Evolutionary conservation across 2,329 filamentous ascomycete species (phyloP).

Genomic region (Akanthomyces uredinophilus): DNA sequence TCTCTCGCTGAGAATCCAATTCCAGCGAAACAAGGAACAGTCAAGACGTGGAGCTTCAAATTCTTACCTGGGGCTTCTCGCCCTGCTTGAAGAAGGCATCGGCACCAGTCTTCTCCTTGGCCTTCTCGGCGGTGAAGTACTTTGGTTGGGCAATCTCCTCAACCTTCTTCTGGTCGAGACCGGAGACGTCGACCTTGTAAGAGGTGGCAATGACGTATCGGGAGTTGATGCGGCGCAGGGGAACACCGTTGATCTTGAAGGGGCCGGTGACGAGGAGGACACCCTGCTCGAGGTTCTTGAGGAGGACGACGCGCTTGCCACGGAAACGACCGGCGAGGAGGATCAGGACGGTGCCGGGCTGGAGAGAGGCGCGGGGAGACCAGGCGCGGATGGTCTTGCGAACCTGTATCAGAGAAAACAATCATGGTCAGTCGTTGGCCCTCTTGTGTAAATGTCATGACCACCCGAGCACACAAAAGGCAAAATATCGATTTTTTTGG

Average conservation of each 20-base stretch:
- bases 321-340: constrained; percentile 99
- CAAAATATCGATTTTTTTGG: constrained; percentile 9
- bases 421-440: constrained; percentile 7
- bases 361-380: constrained; percentile 81
- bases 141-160: constrained; percentile 68
- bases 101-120: constrained; percentile 91
- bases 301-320: constrained; percentile 98
- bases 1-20: not conserved
- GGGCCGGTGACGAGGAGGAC: constrained; percentile 98
- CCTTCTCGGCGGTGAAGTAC: constrained; percentile 97
- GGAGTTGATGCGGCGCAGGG: constrained; percentile 88
- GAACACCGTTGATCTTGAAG: constrained; percentile 99
- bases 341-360: constrained; percentile 95
- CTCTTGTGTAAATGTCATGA: not conserved
- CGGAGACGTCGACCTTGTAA: constrained; percentile 75
- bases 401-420: constrained; percentile 52
- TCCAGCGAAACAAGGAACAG: not conserved
- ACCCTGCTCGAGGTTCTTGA: constrained; percentile 96
- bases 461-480: constrained; percentile 10
- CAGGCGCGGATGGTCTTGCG: constrained; percentile 90
- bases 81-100: constrained; percentile 99
- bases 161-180: constrained; percentile 87
- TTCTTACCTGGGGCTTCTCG: constrained; percentile 89
- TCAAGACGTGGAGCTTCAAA: not conserved
- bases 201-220: constrained; percentile 91